Base-by-base conservation (phyloP, 1,284 basidiomycete species). In the Mycosarcoma mackinlayi region DNA sequence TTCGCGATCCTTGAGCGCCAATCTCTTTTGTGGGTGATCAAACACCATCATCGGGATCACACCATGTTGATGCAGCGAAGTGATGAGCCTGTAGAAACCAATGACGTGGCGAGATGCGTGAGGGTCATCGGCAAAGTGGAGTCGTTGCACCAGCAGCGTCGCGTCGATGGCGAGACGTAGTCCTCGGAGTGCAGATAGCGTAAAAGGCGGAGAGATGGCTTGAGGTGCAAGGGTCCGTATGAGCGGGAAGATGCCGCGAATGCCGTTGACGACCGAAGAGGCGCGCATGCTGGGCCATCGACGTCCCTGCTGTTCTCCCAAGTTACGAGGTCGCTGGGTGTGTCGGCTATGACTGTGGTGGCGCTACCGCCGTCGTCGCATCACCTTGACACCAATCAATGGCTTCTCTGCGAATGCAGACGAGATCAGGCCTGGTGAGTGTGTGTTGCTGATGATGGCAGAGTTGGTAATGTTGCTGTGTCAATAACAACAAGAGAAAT, bases 21-120 rank as follows among this genome's bases (percentile, higher is more conserved):
- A 47, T 18, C 76, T 42, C 39, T 74, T 67, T 19, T 64, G 61
- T 1, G 75, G 72, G 24, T 78, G 68, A 49, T 79, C 77, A 34
- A 79, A 79, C 11, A 79, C 68, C 71, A 79, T 75, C 33, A 79
- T 58, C 1, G 77, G 74, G 4, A 59, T 33, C 14, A 77, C 53
- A 25, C 60, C 56, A 44, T 69, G 33, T 19, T 66, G 60, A 8
- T 66, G 64, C 13, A 79, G 46, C n/a, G 71, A 54, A 6, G 44
- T 56, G 41, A 78, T 52, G 28, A 79, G 69, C 9, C 75, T 53
- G 50, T 69, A 69, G 46, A 79, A 72, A 21, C 77, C 77, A 10
- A 79, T 62, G 16, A 78, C 54, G 31, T 79, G 77, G 40, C 77
- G 71, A 11, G 58, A 53, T 14, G 65, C 49, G 33, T 75, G 64